Evolutionary conservation across 2,329 filamentous ascomycete genomes (phyloP).

Genomic region (Colletotrichum simmondsii): DNA sequence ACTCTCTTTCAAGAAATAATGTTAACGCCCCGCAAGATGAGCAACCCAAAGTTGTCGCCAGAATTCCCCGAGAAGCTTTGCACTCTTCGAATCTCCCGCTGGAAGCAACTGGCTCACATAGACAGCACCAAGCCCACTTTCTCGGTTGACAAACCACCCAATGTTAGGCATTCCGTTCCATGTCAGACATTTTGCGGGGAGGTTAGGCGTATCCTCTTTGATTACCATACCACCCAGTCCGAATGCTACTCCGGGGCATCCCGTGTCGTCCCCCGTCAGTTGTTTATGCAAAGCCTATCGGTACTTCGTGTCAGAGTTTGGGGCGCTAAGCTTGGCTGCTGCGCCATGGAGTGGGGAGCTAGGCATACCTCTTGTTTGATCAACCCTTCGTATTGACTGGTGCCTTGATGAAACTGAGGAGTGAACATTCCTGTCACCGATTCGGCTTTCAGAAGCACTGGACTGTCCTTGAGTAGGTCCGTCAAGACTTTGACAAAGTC

Average conservation of each 20-base stretch:
- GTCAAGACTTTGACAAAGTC: neutral
- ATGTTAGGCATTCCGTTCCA: constrained; percentile 8
- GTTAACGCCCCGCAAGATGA: too few relatives aligned
- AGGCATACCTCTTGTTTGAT: constrained; percentile 3
- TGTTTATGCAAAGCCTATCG: constrained; percentile 2
- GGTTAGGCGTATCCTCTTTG: neutral
- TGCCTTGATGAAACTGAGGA: constrained; percentile 1
- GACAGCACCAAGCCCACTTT: neutral
- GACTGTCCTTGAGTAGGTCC: neutral
- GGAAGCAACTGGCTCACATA: neutral
- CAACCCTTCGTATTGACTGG: neutral
- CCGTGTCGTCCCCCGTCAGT: constrained; percentile 2
- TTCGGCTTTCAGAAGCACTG: too few relatives aligned
- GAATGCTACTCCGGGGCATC: neutral
- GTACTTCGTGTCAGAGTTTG: neutral
- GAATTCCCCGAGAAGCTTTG: neutral
- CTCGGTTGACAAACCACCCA: neutral
- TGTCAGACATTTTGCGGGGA: neutral
- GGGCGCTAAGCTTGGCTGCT: too few relatives aligned
- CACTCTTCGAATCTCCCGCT: neutral
- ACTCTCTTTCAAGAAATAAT: too few relatives aligned
- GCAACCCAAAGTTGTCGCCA: too few relatives aligned
- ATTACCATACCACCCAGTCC: neutral
- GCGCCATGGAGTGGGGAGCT: neutral
- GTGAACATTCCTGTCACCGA: neutral